These are phyloP conservation scores for Oidiodendron maius DNA, from an alignment of 495 filamentous ascomycete genomes.

Conservation along the genomic window DNA sequence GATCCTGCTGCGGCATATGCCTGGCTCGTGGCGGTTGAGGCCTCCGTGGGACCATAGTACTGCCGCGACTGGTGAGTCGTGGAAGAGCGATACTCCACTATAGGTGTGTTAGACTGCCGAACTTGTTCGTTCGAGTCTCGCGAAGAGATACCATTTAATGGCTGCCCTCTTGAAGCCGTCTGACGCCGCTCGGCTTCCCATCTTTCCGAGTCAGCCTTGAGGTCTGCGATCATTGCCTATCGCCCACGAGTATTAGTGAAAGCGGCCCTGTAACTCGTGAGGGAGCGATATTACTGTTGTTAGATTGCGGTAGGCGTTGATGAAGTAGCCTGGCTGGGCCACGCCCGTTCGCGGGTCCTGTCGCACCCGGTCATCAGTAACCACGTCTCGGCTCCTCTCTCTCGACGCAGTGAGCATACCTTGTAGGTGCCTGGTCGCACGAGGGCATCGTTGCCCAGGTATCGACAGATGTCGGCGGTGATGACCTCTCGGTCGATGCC, in stretches of 20 bases:
- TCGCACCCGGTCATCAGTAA: constrained; percentile 1
- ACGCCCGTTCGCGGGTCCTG: constrained; percentile 28
- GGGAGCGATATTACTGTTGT: constrained; percentile 61
- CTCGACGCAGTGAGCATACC: constrained; percentile 41
- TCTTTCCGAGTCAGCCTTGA: constrained; percentile 73
- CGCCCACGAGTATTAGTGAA: constrained; percentile 10
- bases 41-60: constrained; percentile 37
- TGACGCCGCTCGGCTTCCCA: constrained; percentile 69
- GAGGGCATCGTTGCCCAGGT: constrained; percentile 85
- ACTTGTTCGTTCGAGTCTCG: constrained; percentile 43
- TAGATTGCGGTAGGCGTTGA: constrained; percentile 81
- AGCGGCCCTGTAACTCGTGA: not conserved
- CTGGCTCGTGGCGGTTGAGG: not conserved
- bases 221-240: constrained; percentile 83
- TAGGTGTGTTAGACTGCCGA: constrained; percentile 53
- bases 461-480: constrained; percentile 90
- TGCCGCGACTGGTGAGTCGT: constrained; percentile 44
- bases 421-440: constrained; percentile 79
- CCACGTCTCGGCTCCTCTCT: not conserved
- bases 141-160: constrained; percentile 52
- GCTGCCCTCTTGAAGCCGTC: constrained; percentile 36
- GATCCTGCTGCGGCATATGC: not conserved
- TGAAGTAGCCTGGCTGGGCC: constrained; percentile 73
- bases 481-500: constrained; percentile 93
- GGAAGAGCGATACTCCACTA: constrained; percentile 44